Evolutionary conservation across 208 protist genomes (phyloP), one percentile per base, ranked within the genome.

Genomic region (Acanthamoeba sp.): DNA sequence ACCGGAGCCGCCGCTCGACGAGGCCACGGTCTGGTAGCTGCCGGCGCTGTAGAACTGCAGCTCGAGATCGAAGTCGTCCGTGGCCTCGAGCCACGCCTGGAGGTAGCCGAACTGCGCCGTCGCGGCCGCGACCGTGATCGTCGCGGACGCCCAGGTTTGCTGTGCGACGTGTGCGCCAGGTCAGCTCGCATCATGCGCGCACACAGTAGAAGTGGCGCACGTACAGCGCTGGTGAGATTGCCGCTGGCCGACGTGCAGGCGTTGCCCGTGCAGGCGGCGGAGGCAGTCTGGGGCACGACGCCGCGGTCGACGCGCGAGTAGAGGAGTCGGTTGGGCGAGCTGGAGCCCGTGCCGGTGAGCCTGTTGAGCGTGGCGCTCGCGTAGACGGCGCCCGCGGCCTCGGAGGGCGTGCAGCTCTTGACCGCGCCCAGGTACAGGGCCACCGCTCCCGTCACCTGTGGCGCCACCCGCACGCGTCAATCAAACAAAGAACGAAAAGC

Each of bases 301-400:
- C 42, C 76, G 16, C 5, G 42, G 29, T 85, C 20, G 45, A 85
- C 22, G 3, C 27, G 42, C 38, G 76, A 85, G 42, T 85, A 85
- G n/a, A 85, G 76, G 2, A 85, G 42, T 22, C 76, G 2, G 42
- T 85, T 85, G 38, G 22, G 1, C 32, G 76, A 59, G 1, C 4
- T 22, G 27, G 2, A 20, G 38, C 42, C 76, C 3, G 45, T 59
- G 38, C 69, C 29, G 45, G 76, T 85, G 45, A 85, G 7, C 45
- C 2, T 57, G 76, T 85, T 57, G 45, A 85, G 38, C 32, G 76
- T 38, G 0, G 76, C 38, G 76, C 76, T 85, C 24, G 76, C 76
- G 42, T 85, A 85, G 76, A 85, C 2, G n/a, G 76, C 76, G n/a
- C 76, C 76, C 12, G 76, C 76, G 12, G 40, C 45, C 76, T 85